phyloP scores from a whole-genome alignment of 768 basidiomycete species.

The Tephrocybe sp. region DNA sequence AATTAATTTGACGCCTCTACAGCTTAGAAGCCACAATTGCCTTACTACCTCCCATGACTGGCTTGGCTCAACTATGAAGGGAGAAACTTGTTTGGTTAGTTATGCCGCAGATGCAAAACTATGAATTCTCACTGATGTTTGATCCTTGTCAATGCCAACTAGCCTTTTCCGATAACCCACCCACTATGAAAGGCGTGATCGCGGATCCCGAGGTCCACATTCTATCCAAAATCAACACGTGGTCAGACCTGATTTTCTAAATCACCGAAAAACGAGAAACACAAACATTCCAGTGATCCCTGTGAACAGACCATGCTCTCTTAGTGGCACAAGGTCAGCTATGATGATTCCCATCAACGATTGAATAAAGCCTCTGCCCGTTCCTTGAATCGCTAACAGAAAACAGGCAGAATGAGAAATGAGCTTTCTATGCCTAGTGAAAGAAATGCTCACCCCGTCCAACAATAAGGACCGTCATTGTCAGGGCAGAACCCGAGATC shows the following conservation, averaged over 20 bases:
- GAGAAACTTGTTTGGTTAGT: no score
- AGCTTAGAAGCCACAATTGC: neutral
- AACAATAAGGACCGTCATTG: constrained; percentile 29
- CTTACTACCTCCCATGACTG: neutral
- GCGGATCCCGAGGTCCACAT: constrained; percentile 36
- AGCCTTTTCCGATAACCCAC: constrained; percentile 27
- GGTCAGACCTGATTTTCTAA: neutral
- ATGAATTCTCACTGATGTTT: no score
- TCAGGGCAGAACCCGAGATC: constrained; percentile 4
- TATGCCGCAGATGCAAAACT: neutral
- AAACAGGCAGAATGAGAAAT: neutral
- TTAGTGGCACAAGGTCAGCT: constrained; percentile 45
- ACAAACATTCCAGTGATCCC: constrained; percentile 19
- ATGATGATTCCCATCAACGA: constrained; percentile 38
- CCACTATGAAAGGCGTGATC: constrained; percentile 34
- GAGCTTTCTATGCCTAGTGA: neutral
- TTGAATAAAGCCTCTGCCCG: constrained; percentile 38
- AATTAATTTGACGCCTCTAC: neutral
- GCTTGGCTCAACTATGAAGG: no score
- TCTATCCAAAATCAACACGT: constrained; percentile 31
- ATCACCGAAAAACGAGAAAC: neutral
- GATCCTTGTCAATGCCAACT: constrained; percentile 42
- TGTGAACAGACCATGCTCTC: constrained; percentile 40
- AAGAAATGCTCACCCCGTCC: constrained; percentile 24
- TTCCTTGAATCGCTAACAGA: constrained; percentile 35